Evolutionary conservation across 1,284 basidiomycete species (phyloP).

Genomic region (Cutaneotrichosporon spelunceum): DNA sequence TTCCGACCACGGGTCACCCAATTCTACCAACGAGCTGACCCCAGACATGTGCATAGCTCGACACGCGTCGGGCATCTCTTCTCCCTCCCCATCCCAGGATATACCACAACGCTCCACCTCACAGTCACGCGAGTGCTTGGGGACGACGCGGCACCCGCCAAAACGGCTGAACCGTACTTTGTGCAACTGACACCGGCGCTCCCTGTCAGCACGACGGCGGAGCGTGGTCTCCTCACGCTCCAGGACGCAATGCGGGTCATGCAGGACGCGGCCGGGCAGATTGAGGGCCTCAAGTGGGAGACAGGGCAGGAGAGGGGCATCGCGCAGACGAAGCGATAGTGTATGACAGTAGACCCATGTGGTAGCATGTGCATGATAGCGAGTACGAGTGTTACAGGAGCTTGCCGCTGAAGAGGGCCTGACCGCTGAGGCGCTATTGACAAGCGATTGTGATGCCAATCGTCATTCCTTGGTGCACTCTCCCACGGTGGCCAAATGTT

Average conservation of each 20-base stretch:
- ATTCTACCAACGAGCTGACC: background rate
- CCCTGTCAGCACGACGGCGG: conserved; percentile 33
- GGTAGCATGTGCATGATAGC: no score
- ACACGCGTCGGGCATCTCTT: conserved; percentile 35
- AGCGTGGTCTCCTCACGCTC: conserved; percentile 29
- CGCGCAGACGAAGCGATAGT: background rate
- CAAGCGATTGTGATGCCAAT: no score
- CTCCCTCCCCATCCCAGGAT: conserved; percentile 38
- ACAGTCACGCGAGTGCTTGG: conserved; percentile 30
- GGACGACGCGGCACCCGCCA: conserved; percentile 9
- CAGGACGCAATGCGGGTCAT: conserved; percentile 38
- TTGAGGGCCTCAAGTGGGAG: conserved; percentile 43
- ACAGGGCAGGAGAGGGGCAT: conserved; percentile 19
- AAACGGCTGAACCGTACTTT: conserved; percentile 35
- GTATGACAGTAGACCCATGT: background rate
- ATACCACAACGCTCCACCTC: conserved; percentile 33
- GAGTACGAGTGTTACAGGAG: no score
- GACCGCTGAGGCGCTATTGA: no score
- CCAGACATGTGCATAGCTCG: conserved; percentile 40
- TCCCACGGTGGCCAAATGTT: background rate
- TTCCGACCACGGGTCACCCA: no score
- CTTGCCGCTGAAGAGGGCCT: no score
- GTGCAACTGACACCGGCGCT: conserved; percentile 38
- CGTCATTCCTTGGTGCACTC: no score
- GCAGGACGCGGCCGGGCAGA: conserved; percentile 29